Evolutionary conservation across 805 yeast genomes (phyloP).

Genomic region (Lipomyces orientalis): DNA sequence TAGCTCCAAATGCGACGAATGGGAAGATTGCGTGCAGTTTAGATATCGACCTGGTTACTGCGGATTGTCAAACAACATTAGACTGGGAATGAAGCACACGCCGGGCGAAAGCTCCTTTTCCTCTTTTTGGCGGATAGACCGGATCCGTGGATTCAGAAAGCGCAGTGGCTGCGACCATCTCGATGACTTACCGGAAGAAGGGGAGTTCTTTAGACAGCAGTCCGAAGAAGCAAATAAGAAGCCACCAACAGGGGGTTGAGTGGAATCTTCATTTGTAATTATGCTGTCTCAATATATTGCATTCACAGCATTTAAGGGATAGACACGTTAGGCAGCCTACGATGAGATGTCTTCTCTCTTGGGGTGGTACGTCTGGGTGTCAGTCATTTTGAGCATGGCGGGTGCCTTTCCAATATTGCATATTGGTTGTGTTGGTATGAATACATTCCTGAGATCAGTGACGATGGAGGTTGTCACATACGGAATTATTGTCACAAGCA

Average conservation of each 20-base stretch:
- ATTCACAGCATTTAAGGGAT: neutral
- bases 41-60: conserved; percentile 22
- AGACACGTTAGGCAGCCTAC: neutral
- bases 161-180: conserved; percentile 39
- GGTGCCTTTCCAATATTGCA: too few relatives aligned
- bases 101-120: conserved; percentile 36
- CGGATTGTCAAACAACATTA: conserved; percentile 17
- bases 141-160: conserved; percentile 42
- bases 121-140: conserved; percentile 45
- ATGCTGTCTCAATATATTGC: neutral
- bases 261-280: neutral
- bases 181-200: conserved; percentile 15
- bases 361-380: neutral
- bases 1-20: conserved; percentile 24
- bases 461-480: too few relatives aligned
- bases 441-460: too few relatives aligned
- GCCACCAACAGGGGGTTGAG: neutral
- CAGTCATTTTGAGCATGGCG: neutral
- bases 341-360: neutral
- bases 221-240: neutral
- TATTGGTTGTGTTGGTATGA: too few relatives aligned
- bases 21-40: conserved; percentile 40
- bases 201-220: conserved; percentile 8
- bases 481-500: too few relatives aligned
- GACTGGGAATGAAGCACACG: conserved; percentile 22